A percentile compares a stretch with the other conserved stretches of the same genome.
Evolutionary conservation across 148 eudicot genomes (phyloP).

Genomic region (Dianthus caryophyllus): DNA sequence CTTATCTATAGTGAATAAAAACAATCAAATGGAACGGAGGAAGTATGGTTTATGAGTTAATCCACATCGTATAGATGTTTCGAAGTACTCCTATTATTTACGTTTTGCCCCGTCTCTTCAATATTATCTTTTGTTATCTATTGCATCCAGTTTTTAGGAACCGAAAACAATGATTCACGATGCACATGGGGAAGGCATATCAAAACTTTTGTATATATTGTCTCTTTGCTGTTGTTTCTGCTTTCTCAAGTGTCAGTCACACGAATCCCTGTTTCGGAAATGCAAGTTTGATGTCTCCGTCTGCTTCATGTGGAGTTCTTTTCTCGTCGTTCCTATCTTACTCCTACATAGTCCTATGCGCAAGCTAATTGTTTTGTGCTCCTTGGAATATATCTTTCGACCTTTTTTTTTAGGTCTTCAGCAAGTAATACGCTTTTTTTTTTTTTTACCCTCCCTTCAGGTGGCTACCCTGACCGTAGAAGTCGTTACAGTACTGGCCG

Average conservation of each 20-base stretch:
- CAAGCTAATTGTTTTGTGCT: not conserved
- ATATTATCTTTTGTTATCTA: not conserved
- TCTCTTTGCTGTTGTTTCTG: not conserved
- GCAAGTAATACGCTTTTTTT: not conserved
- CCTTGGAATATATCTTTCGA: not conserved
- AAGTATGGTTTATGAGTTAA: not conserved
- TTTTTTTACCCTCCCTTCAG: conserved; percentile 40
- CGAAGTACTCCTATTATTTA: not conserved
- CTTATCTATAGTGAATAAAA: no score
- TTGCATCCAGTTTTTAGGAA: not conserved
- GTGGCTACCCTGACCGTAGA: conserved; percentile 79
- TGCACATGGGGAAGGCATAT: not conserved
- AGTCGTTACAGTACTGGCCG: conserved; percentile 76
- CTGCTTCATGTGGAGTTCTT: not conserved
- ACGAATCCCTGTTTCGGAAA: not conserved
- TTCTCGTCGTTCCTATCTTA: not conserved
- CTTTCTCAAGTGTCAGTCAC: not conserved
- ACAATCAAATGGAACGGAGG: no score
- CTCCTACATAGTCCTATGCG: not conserved
- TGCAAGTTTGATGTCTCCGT: not conserved
- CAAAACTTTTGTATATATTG: not conserved
- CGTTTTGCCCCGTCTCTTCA: not conserved
- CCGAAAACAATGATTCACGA: not conserved
- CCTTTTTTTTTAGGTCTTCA: not conserved
- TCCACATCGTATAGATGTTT: not conserved